phyloP scores from a whole-genome alignment of 768 basidiomycete species.

The Trametes coccinea region DNA sequence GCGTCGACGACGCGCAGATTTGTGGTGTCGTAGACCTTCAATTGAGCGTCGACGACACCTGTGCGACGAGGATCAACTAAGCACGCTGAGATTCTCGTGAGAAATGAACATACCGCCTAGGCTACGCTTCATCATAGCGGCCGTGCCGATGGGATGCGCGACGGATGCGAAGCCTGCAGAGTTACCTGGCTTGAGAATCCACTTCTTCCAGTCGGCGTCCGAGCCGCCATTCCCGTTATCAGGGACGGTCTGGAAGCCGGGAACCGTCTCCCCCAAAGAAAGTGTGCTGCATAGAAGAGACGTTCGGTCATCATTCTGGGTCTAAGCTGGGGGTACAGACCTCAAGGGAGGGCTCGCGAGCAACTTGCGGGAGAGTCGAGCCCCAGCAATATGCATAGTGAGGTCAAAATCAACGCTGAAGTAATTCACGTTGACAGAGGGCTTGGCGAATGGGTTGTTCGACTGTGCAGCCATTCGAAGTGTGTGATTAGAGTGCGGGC shows the following conservation, averaged over 20 bases:
- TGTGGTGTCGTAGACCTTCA: slow-evolving; percentile 51
- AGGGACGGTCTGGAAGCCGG: slow-evolving; percentile 45
- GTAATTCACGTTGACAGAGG: slow-evolving; percentile 50
- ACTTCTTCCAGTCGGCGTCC: slow-evolving; percentile 46
- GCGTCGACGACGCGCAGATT: slow-evolving; percentile 60
- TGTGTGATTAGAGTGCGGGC: too few relatives aligned
- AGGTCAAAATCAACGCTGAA: slow-evolving; percentile 52
- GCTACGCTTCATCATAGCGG: slow-evolving; percentile 34
- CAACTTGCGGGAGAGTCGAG: slow-evolving; percentile 45
- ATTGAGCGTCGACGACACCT: slow-evolving; percentile 54
- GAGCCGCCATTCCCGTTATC: slow-evolving; percentile 42
- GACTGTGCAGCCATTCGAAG: slow-evolving; percentile 32
- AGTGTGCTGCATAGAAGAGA: not conserved
- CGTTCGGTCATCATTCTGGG: not conserved
- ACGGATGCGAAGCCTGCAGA: slow-evolving; percentile 43
- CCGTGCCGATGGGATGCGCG: slow-evolving; percentile 50
- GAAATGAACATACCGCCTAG: slow-evolving; percentile 29
- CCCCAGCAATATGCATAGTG: slow-evolving; percentile 49
- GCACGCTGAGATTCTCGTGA: not conserved
- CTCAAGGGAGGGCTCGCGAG: slow-evolving; percentile 44
- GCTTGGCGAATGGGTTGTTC: slow-evolving; percentile 48
- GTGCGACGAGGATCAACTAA: slow-evolving; percentile 33
- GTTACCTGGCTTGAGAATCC: slow-evolving; percentile 39
- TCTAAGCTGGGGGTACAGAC: slow-evolving; percentile 29
- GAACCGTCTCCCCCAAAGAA: slow-evolving; percentile 42